These are phyloP conservation scores for Cryptosporidium sp. DNA, from an alignment of 169 alveolate species.

Conservation along the genomic window DNA sequence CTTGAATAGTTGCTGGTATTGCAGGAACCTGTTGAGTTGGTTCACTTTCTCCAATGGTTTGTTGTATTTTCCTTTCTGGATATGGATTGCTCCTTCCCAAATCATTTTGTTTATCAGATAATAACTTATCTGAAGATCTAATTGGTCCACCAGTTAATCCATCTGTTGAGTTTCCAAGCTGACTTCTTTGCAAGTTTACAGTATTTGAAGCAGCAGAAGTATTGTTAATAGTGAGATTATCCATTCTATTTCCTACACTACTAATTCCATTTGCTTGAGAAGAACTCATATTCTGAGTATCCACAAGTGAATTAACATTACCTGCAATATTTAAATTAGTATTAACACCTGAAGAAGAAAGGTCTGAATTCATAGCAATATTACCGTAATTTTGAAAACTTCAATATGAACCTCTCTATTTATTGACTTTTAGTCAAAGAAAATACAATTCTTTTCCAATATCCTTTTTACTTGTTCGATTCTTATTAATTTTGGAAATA, in stretches of 20 bases:
- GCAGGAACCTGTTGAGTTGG: neutral
- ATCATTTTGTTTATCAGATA: neutral
- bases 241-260: conserved; percentile 15
- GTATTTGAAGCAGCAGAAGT: neutral
- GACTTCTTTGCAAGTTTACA: neutral
- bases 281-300: neutral
- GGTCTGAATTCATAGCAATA: neutral
- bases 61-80: neutral
- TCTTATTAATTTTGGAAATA: neutral
- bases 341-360: neutral
- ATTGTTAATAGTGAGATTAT: conserved; percentile 1
- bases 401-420: neutral
- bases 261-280: neutral
- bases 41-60: neutral
- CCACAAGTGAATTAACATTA: neutral
- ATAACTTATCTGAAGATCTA: conserved; percentile 10
- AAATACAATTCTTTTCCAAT: neutral
- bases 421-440: neutral
- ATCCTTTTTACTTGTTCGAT: neutral
- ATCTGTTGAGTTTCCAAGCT: neutral
- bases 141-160: conserved; percentile 32
- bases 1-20: neutral
- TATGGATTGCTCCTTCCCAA: conserved; percentile 11
- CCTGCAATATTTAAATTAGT: neutral
- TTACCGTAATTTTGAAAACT: neutral